Conservation (phyloP, 441 rosid genomes). For the Bruguiera hainesii region DNA sequence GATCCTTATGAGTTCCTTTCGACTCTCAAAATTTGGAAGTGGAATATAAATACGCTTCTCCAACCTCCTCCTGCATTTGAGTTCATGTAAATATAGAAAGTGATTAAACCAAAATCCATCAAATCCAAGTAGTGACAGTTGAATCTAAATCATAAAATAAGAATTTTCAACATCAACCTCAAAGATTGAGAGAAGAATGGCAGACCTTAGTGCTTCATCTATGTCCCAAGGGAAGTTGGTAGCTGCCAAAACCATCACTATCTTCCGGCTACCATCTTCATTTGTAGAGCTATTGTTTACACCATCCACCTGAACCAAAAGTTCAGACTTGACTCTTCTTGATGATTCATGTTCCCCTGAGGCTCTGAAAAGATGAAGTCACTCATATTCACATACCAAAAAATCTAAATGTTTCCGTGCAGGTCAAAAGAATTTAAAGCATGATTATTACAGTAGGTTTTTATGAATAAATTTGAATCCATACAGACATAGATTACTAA, state of each 20-base stretch:
- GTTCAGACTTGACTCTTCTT: conserved; percentile 99
- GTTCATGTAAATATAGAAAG: conserved; percentile 13
- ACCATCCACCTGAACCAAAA: conserved; percentile 99
- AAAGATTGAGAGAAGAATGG: conserved; percentile 4
- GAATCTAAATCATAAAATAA: not conserved
- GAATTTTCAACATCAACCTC: conserved; percentile 2
- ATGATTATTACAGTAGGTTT: too few species aligned
- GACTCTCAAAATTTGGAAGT: conserved; percentile 94
- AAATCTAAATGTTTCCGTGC: not conserved
- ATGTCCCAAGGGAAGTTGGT: conserved; percentile 99
- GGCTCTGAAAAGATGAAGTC: conserved; percentile 49
- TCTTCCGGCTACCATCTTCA: conserved; percentile 94
- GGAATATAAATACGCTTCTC: conserved; percentile 98
- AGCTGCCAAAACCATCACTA: conserved; percentile 98
- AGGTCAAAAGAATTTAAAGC: not conserved
- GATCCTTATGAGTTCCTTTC: conserved; percentile 91
- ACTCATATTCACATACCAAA: not conserved
- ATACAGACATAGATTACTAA: not conserved
- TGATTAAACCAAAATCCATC: not conserved
- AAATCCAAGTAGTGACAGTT: not conserved
- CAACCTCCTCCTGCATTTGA: conserved; percentile 83
- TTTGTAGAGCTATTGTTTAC: conserved; percentile 77
- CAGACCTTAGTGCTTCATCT: conserved; percentile 93
- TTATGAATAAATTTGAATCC: not conserved
- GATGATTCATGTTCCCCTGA: conserved; percentile 99